Base-by-base conservation (phyloP, 805 yeast genomes). In the Saccharomycopsis schoenii region DNA sequence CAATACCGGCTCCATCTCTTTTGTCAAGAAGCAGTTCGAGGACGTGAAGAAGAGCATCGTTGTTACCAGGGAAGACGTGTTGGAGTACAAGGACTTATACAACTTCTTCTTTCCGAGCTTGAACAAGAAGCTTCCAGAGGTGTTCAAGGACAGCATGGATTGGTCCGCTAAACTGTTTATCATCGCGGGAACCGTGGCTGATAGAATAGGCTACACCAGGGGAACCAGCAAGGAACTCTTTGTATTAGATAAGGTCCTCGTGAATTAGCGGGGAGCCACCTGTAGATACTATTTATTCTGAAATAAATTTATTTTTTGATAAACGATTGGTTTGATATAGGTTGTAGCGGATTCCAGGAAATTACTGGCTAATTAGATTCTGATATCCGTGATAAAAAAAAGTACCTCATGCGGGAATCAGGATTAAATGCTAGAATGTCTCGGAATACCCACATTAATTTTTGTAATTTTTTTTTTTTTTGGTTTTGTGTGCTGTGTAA, bases 41-140 rank as follows among this genome's bases (percentile, higher is more conserved):
- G 71, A 73, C 40, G 72, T 80, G 36, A 65, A 69, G 12, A 60
- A 67, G n/a, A 76, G 72, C 25, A 71, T 76, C 8, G 73, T 69
- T 0, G 74, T 85, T 14, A 75, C 78, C 6, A 72, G 77, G 42
- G 80, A 77, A 10, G 90, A 86, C 65, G 80, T 84, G 1, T 61
- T 78, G 34, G 86, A 83, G 59, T 83, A 77, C 69, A 71, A 77
- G 64, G 77, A 77, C 1, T 69, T 84, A 34, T 85, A 85, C 68
- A 80, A 80, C 58, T 73, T 80, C 58, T 70, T 83, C 54, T 77
- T 84, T 57, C 82, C 85, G 14, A 76, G 73, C 1, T 68, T 84
- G 58, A 68, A 76, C 24, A 66, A 72, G 17, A 74, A 78, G 19
- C 79, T 85, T 2, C 86, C 88, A 1, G 85, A 84, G 65, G 77